Evolutionary conservation across 176 grass and related monocot genomes (phyloP).

Genomic region (Musa troglodytarum): DNA sequence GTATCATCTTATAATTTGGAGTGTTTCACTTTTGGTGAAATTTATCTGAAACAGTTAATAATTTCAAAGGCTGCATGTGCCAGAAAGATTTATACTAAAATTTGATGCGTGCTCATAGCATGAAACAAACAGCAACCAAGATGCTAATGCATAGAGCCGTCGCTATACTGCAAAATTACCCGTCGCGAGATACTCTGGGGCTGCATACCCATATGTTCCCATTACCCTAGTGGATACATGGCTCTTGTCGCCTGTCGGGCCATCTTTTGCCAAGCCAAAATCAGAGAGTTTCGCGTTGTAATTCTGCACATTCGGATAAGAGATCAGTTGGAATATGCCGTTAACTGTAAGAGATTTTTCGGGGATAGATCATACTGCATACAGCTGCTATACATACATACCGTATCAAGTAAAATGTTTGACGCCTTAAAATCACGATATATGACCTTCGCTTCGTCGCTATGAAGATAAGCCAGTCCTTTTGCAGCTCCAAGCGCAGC

Average conservation of each 20-base stretch:
- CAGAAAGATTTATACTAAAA: no score
- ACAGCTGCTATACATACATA: slow-evolving; percentile 21
- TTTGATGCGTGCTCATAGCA: no score
- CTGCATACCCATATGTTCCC: slow-evolving; percentile 90
- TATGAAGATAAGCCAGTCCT: slow-evolving; percentile 88
- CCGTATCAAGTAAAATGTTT: slow-evolving; percentile 84
- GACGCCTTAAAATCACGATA: slow-evolving; percentile 97
- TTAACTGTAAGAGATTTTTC: background rate
- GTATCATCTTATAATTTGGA: no score
- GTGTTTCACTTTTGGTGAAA: no score
- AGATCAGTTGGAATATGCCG: background rate
- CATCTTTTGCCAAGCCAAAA: slow-evolving; percentile 96
- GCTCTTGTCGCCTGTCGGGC: slow-evolving; percentile 83
- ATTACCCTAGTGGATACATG: slow-evolving; percentile 93
- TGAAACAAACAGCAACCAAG: no score
- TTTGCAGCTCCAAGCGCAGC: slow-evolving; percentile 71
- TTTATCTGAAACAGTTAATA: no score
- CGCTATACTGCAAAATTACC: slow-evolving; percentile 34
- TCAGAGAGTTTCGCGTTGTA: slow-evolving; percentile 92
- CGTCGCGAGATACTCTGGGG: slow-evolving; percentile 87
- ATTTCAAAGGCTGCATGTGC: no score
- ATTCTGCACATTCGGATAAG: slow-evolving; percentile 35
- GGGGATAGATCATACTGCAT: slow-evolving; percentile 6
- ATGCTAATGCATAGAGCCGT: background rate
- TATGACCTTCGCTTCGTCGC: slow-evolving; percentile 76